phyloP scores from a whole-genome alignment of 306 rosid genomes.

The Ormosia emarginata region DNA sequence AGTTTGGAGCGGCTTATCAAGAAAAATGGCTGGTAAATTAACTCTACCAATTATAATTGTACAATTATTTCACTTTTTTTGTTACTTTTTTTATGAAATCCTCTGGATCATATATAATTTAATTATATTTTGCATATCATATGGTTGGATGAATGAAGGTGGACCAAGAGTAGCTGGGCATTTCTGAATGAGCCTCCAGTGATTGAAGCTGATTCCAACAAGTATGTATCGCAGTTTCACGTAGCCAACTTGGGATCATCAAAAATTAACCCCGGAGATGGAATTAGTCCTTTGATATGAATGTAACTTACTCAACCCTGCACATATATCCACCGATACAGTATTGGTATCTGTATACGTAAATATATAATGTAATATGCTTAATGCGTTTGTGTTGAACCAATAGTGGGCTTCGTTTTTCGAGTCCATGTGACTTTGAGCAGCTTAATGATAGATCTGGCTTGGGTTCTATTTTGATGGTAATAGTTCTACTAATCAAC shows the following conservation, averaged over 20 bases:
- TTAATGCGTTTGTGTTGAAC: not conserved
- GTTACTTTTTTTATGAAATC: not conserved
- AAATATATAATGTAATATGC: not conserved
- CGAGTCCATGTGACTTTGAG: not conserved
- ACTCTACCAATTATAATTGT: not conserved
- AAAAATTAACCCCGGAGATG: constrained; percentile 13
- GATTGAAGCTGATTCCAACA: constrained; percentile 46
- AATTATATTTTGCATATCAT: not conserved
- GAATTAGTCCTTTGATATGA: constrained; percentile 31
- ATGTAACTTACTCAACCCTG: not conserved
- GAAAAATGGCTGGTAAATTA: constrained; percentile 56
- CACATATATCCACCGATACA: not conserved
- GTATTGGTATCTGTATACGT: not conserved
- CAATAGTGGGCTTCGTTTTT: not conserved
- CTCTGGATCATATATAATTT: not conserved
- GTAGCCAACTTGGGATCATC: constrained; percentile 40
- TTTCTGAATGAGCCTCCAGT: constrained; percentile 82
- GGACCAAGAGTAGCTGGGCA: constrained; percentile 87
- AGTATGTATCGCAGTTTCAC: constrained; percentile 56
- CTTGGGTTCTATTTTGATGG: not conserved
- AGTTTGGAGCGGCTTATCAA: constrained; percentile 41
- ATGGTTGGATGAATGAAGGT: constrained; percentile 45
- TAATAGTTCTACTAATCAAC: not conserved
- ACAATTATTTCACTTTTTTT: not conserved
- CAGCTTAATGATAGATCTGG: not conserved